Evolutionary conservation across 495 filamentous ascomycete genomes (phyloP).

Genomic region (Penicillium mononematosum): DNA sequence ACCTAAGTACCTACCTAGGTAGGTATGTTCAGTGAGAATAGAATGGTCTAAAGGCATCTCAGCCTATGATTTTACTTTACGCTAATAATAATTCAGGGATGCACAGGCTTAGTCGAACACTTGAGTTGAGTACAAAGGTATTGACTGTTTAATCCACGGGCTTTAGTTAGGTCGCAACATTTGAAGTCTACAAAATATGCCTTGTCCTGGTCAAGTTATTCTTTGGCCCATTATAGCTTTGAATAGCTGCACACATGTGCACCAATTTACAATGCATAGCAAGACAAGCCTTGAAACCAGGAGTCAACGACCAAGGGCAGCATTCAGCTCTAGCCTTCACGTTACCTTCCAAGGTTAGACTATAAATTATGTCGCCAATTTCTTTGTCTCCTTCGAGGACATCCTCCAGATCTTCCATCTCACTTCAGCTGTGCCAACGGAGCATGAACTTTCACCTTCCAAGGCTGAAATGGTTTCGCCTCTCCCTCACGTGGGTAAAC

Average conservation of each 20-base stretch:
- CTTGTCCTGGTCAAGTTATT: constrained; percentile 9
- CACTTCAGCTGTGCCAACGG: no score
- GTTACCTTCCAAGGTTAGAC: no score
- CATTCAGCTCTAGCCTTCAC: no score
- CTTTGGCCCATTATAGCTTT: constrained; percentile 26
- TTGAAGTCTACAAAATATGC: constrained; percentile 29
- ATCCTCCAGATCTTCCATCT: no score
- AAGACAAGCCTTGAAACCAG: constrained; percentile 24
- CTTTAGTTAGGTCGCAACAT: neutral
- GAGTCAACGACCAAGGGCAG: constrained; percentile 5
- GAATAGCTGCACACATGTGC: constrained; percentile 18
- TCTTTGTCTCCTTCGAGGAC: no score
- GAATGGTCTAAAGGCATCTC: neutral
- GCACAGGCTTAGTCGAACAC: neutral
- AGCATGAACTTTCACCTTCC: no score
- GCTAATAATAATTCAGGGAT: neutral
- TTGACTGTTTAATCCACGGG: neutral
- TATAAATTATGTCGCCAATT: no score
- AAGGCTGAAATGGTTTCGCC: no score
- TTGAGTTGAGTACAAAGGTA: neutral
- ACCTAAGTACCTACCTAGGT: no score
- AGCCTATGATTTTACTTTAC: neutral
- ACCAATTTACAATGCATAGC: constrained; percentile 30
- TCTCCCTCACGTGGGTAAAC: no score
- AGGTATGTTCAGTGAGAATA: neutral